Evolutionary conservation across 139 green algal species (phyloP).

Genomic region (Cymbomonas tetramitiformis): DNA sequence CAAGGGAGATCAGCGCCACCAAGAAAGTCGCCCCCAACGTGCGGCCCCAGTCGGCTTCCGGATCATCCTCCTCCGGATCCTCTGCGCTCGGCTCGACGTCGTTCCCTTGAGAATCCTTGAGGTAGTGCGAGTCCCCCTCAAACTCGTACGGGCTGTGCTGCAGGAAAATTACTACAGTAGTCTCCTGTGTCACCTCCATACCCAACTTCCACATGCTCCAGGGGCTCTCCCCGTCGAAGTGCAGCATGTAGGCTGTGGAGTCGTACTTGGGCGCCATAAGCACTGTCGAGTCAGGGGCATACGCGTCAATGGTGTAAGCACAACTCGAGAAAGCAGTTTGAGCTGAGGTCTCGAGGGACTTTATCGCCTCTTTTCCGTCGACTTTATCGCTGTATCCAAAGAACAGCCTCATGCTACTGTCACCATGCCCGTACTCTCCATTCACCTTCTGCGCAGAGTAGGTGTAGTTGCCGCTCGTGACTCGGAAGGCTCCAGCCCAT

Average conservation of each 20-base stretch:
- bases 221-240: neutral
- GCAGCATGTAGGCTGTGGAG: too few species aligned
- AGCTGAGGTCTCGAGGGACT: neutral
- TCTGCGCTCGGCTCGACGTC: constrained; percentile 10
- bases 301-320: neutral
- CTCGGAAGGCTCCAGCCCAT: neutral
- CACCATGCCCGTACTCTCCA: neutral
- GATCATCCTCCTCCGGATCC: neutral
- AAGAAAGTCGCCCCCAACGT: neutral
- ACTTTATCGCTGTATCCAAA: neutral
- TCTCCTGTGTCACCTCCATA: constrained; percentile 1
- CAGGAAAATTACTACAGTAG: constrained; percentile 5
- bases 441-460: neutral
- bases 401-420: constrained; percentile 1
- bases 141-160: constrained; percentile 18
- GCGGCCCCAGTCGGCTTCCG: too few species aligned
- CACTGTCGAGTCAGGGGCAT: neutral
- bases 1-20: neutral
- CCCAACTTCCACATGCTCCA: constrained; percentile 5
- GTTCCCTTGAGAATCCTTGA: neutral
- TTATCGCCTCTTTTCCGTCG: neutral
- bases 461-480: neutral
- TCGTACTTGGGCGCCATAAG: neutral
- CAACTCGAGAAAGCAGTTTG: neutral
- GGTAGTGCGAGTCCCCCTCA: constrained; percentile 12